Evolutionary conservation across 2,329 filamentous ascomycete genomes (phyloP).

Genomic region (Sporothrix pseudoabietina): DNA sequence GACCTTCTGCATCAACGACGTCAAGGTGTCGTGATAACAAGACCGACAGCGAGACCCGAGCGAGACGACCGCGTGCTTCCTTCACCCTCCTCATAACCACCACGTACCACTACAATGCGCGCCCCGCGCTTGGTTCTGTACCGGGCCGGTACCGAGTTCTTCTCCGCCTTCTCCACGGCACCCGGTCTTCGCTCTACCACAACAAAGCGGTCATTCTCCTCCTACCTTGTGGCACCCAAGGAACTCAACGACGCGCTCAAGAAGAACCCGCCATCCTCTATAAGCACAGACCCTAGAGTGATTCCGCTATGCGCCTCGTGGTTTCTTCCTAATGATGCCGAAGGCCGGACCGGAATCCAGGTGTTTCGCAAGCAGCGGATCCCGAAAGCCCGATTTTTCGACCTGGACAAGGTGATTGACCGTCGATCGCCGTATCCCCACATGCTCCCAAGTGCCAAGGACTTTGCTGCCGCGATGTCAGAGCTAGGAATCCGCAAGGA

Average conservation of each 20-base stretch:
- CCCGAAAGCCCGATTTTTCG: conserved; percentile 90
- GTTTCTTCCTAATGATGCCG: conserved; percentile 87
- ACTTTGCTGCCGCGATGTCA: conserved; percentile 86
- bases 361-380: conserved; percentile 82
- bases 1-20: not conserved
- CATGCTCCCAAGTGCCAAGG: conserved; percentile 83
- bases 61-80: not conserved
- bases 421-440: conserved; percentile 87
- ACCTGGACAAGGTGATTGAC: conserved; percentile 90
- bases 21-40: too few species aligned
- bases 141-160: conserved; percentile 42
- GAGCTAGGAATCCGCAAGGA: conserved; percentile 82
- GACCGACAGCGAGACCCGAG: not conserved
- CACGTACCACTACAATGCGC: conserved; percentile 40
- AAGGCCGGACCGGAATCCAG: conserved; percentile 73
- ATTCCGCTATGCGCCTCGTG: conserved; percentile 90
- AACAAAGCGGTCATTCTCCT: conserved; percentile 63
- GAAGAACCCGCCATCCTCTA: conserved; percentile 76
- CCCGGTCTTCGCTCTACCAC: conserved; percentile 35
- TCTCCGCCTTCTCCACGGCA: conserved; percentile 40
- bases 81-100: not conserved
- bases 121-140: conserved; percentile 47
- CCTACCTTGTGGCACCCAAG: conserved; percentile 82
- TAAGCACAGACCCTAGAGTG: conserved; percentile 79
- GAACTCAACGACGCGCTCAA: conserved; percentile 81